Base-by-base conservation (phyloP, 257 asterid genomes). In the Solanum tarijense region DNA sequence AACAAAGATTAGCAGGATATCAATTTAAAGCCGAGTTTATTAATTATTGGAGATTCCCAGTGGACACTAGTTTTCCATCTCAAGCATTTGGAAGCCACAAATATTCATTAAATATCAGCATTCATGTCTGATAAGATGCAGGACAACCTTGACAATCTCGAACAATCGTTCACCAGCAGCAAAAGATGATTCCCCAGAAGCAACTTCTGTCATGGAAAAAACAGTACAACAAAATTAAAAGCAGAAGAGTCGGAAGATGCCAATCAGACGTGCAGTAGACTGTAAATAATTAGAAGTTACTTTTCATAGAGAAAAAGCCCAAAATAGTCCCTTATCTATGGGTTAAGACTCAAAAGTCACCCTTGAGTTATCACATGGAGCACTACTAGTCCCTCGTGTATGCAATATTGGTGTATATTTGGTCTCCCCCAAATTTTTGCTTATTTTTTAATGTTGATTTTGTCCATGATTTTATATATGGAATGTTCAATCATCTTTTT, bases 71-170 rank as follows among this genome's bases (percentile, higher is more conserved):
- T 20, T 82, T 34, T 48, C 41, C 20, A 31, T 29, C 29, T 66
- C 69, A 86, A 86, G 43, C 89, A 66, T 62, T 52, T 46, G 68
- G 12, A 82, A 18, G 82, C 66, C 41, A 11, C 69, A 82, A 82
- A 41, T 87, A 71, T 68, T 32, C 29, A 72, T 23, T 46, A 23
- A 86, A 52, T 74, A 66, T 48, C 88, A 81, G 65, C 27, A 29
- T 81, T 82, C 69, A 82, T 29, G 18, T 48, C 48, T 9, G 83
- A 48, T 79, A 48, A 18, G 87, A 87, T 32, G 52, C 29, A 90
- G 89, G 38, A 90, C 92, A 92, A 97, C 99, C 98, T 97, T 97
- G 91, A 96, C 98, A 35, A 92, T 91, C 92, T 97, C 97, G 14
- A 95, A 93, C 97, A 95, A 94, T 91, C 96, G 94, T 90, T 93